Evolutionary conservation across 306 rosid genomes (phyloP).

Genomic region (Morella rubra): DNA sequence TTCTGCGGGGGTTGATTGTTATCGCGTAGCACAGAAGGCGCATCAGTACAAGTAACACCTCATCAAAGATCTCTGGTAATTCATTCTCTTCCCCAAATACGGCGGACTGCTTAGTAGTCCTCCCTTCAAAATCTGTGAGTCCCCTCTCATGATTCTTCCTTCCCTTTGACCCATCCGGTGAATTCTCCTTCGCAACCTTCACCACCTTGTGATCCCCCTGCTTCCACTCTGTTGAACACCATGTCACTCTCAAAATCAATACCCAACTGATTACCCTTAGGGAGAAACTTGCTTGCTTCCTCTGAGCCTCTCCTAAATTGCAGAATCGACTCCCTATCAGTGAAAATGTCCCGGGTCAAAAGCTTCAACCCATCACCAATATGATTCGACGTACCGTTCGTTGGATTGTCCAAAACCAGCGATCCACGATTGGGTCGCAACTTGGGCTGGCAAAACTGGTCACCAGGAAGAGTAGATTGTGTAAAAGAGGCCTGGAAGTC

Average conservation of each 20-base stretch:
- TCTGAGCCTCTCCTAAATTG: constrained; percentile 1
- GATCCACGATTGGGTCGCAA: background rate
- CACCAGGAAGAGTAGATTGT: background rate
- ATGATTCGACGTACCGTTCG: no score
- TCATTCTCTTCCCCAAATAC: constrained; percentile 38
- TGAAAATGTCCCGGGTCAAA: background rate
- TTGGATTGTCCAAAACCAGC: background rate
- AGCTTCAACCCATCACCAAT: background rate
- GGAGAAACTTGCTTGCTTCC: background rate
- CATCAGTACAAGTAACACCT: constrained; percentile 29
- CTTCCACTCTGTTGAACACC: constrained; percentile 9
- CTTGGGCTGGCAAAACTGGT: background rate
- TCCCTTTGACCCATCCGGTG: constrained; percentile 24
- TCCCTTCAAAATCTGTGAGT: constrained; percentile 29
- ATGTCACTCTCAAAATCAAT: constrained; percentile 27
- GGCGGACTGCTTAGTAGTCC: constrained; percentile 55
- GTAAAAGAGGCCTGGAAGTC: background rate
- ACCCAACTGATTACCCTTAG: constrained; percentile 27
- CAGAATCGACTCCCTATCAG: background rate
- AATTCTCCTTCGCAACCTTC: constrained; percentile 19
- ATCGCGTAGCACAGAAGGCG: background rate
- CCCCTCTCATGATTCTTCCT: constrained; percentile 47
- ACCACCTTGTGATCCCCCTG: constrained; percentile 21
- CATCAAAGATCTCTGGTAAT: constrained; percentile 50
- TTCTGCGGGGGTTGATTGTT: constrained; percentile 7